phyloP scores from a whole-genome alignment of 345 rosid species.

The Geranium brycei region DNA sequence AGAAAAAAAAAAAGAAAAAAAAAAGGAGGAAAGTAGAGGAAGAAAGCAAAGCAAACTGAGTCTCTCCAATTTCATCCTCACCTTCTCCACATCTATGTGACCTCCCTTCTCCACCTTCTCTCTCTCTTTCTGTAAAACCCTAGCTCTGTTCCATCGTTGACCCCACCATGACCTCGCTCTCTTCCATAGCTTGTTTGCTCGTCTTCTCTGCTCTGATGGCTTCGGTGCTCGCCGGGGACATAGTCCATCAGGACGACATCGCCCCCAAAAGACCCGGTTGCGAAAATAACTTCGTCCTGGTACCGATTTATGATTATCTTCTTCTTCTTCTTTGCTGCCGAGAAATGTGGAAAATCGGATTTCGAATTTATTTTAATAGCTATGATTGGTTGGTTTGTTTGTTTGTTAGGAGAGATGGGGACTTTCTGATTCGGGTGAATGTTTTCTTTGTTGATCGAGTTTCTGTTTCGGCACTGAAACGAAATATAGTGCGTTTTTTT shows the following conservation, averaged over 20 bases:
- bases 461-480: not conserved
- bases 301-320: constrained; percentile 6
- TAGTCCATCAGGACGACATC: constrained; percentile 72
- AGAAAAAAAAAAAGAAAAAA: too few relatives aligned
- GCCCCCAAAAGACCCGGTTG: constrained; percentile 83
- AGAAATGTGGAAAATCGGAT: not conserved
- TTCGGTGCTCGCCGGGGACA: constrained; percentile 50
- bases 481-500: not conserved
- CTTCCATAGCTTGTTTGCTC: constrained; percentile 13
- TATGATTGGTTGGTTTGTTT: not conserved
- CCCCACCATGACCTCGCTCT: constrained; percentile 9
- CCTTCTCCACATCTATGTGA: not conserved
- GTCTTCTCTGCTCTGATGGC: constrained; percentile 22
- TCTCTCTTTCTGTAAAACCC: constrained; percentile 10
- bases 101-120: constrained; percentile 8
- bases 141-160: constrained; percentile 3
- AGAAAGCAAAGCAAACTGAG: not conserved
- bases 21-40: not conserved
- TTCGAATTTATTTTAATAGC: not conserved
- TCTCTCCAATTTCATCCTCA: not conserved
- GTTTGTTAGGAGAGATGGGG: not conserved
- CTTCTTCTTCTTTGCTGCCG: constrained; percentile 1
- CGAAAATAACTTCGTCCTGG: constrained; percentile 83
- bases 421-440: not conserved
- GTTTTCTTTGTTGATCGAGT: not conserved